Evolutionary conservation across 1,284 basidiomycete genomes (phyloP).

Genomic region (Boletellus sp.): DNA sequence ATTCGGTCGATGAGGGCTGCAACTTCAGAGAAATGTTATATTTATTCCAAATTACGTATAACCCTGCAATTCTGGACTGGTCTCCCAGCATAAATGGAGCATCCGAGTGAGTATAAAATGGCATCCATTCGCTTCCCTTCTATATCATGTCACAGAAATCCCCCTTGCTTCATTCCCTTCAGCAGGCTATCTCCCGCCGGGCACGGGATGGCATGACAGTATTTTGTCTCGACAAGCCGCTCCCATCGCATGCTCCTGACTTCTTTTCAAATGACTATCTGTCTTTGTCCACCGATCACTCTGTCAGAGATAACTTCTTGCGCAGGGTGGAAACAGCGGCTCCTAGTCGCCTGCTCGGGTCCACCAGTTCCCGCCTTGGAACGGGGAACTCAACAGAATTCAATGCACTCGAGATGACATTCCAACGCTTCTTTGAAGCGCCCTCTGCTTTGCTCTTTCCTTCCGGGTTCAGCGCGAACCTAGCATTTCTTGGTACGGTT

Average conservation of each 20-base stretch:
- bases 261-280: conserved; percentile 65
- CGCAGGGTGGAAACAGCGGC: conserved; percentile 23
- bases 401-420: conserved; percentile 13
- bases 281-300: conserved; percentile 43
- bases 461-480: conserved; percentile 61
- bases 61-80: not conserved
- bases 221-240: conserved; percentile 20
- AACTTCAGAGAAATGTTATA: not conserved
- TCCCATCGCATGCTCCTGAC: conserved; percentile 40
- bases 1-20: not conserved
- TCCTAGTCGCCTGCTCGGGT: conserved; percentile 41
- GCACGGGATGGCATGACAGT: conserved; percentile 4
- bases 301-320: conserved; percentile 36
- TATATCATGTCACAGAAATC: conserved; percentile 10
- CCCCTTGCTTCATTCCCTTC: conserved; percentile 12
- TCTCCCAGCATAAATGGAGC: conserved; percentile 12
- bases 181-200: conserved; percentile 14
- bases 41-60: not conserved
- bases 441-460: conserved; percentile 53
- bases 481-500: conserved; percentile 50
- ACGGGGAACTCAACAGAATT: conserved; percentile 41
- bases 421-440: conserved; percentile 17
- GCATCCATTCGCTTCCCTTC: not conserved
- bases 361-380: conserved; percentile 55
- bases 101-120: not conserved